phyloP scores from a whole-genome alignment of 352 stramenopile genomes.

The Discostella stelligera region DNA sequence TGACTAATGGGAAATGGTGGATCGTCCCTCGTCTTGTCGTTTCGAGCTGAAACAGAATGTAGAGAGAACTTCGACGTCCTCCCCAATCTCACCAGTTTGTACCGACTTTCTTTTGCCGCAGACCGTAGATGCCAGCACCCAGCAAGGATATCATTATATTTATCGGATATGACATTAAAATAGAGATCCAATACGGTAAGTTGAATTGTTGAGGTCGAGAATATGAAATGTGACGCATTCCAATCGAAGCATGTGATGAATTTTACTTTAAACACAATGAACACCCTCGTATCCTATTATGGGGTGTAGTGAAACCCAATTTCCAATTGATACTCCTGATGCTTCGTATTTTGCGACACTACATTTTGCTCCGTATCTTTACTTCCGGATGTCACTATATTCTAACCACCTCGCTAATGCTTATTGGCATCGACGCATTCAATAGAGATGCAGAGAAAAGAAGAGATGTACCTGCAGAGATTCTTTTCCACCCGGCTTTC shows the following conservation, averaged over 20 bases:
- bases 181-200: neutral
- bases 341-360: neutral
- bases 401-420: neutral
- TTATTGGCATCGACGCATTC: neutral
- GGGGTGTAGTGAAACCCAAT: constrained; percentile 11
- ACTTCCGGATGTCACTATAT: neutral
- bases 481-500: no score
- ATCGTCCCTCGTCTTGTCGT: neutral
- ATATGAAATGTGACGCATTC: neutral
- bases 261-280: constrained; percentile 18
- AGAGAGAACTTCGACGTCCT: neutral
- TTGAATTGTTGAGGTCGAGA: neutral
- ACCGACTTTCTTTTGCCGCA: neutral
- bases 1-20: neutral
- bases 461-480: no score
- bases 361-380: neutral
- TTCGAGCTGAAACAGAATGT: neutral
- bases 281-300: constrained; percentile 3
- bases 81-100: neutral
- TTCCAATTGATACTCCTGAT: constrained; percentile 22
- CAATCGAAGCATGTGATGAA: constrained; percentile 13
- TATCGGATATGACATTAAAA: neutral
- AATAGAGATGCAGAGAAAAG: no score
- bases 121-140: no score
- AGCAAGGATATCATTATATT: neutral